phyloP scores from a whole-genome alignment of 179 eudicot genomes.

The Corrigiola litoralis region DNA sequence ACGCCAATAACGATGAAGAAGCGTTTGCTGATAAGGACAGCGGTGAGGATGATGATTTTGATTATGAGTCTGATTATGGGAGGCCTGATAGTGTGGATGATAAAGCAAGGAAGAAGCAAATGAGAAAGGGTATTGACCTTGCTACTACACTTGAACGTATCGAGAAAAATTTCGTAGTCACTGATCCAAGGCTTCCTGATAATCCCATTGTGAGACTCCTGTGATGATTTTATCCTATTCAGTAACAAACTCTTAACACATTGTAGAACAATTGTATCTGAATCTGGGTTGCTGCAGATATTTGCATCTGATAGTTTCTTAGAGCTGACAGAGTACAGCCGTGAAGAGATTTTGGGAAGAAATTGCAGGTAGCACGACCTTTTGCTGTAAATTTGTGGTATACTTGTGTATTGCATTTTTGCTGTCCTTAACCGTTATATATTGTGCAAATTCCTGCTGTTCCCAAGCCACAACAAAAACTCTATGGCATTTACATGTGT shows the following conservation, averaged over 20 bases:
- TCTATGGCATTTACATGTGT: neutral
- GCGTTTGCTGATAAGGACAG: constrained; percentile 31
- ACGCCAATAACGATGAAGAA: constrained; percentile 28
- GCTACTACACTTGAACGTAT: constrained; percentile 99
- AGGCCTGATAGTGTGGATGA: constrained; percentile 87
- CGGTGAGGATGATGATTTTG: constrained; percentile 36
- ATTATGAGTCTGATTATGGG: constrained; percentile 38
- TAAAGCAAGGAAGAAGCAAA: constrained; percentile 84
- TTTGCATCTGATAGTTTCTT: constrained; percentile 99
- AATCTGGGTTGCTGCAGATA: constrained; percentile 48
- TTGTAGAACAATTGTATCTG: no score
- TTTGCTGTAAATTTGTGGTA: neutral
- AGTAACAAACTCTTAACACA: no score
- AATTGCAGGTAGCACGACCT: constrained; percentile 74
- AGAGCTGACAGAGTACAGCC: constrained; percentile 95
- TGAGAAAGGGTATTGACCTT: constrained; percentile 99
- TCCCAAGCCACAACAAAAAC: neutral
- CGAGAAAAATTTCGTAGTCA: constrained; percentile 95
- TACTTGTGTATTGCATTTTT: no score
- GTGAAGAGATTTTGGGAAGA: constrained; percentile 97
- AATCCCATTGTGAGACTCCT: constrained; percentile 86
- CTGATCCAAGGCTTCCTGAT: constrained; percentile 98
- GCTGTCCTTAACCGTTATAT: no score
- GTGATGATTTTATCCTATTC: neutral
- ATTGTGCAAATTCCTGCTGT: no score